Evolutionary conservation across 148 eudicot species (phyloP), one percentile per base, ranked within the genome.

Genomic region (Rhododendron mucronatum): DNA sequence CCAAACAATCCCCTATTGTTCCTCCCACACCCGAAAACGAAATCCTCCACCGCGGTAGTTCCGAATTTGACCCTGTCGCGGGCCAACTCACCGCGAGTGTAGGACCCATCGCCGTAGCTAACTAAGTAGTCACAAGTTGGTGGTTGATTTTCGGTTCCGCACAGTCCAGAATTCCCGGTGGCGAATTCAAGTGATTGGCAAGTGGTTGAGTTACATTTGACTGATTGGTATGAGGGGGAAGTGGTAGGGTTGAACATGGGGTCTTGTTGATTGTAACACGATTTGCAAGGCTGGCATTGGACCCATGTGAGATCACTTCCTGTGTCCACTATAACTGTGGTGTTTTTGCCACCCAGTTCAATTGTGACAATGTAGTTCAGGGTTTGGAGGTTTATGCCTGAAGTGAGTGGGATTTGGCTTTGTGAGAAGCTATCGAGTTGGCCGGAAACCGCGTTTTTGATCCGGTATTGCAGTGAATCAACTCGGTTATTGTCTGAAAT

Each of bases 281-380:
- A 83, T 51, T 85, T 89, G 88, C 99, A 96, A 11, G 98, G 99
- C 77, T 92, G 89, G 87, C 99, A 96, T 86, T 96, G 99, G 45
- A 94, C 90, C 98, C 98, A 96, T 7, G 96, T 94, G 5, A 95
- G 90, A 79, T 96, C 99, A 86, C 96, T 95, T 15, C 99, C 98
- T 0, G 98, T 95, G 88, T 96, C 98, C 0, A 94, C 94, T 14
- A 96, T 95, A 28, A 96, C 90, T 28, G 98, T 93, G 87, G 91
- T 84, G 74, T 91, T 91, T 59, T 88, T 88, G 45, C 92, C 91
- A 33, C 98, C 98, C 41, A 96, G 87, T 47, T 88, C 86, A 55
- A 92, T 84, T 0, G 94, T 93, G 63, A 95, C 91, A n/a, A 95
- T 89, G 88, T 94, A 96, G 91, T 96, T 96, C 3, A 96, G 86